Percentiles rank a stretch among this genome's conserved stretches.
phyloP scores from a whole-genome alignment of 176 grass and related monocot species.

The Rhipidocladum racemiflorum region DNA sequence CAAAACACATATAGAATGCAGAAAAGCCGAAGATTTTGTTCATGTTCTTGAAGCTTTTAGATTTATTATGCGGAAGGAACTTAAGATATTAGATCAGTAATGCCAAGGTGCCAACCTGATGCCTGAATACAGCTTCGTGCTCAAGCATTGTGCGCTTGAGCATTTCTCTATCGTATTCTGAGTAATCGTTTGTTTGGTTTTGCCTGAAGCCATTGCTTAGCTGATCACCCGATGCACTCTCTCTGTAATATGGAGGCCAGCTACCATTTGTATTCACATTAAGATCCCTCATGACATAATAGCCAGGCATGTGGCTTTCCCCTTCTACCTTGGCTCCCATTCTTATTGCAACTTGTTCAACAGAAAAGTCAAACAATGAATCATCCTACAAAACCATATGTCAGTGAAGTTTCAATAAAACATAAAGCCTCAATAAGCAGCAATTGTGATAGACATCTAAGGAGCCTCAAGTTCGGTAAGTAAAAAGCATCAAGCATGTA shows the following conservation, averaged over 20 bases:
- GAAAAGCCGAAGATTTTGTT: background rate
- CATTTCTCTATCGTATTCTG: conserved; percentile 16
- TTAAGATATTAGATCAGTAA: background rate
- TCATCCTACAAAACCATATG: background rate
- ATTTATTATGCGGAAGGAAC: background rate
- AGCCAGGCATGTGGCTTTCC: background rate
- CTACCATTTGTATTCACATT: background rate
- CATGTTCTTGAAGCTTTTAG: background rate
- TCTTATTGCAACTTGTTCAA: background rate
- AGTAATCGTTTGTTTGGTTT: background rate
- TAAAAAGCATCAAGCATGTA: background rate
- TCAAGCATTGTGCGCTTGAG: conserved; percentile 30
- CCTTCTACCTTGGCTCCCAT: conserved; percentile 18
- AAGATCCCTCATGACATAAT: background rate
- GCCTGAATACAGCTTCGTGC: conserved; percentile 17
- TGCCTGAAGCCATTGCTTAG: background rate
- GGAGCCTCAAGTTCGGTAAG: background rate
- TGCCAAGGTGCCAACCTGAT: background rate
- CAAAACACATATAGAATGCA: background rate
- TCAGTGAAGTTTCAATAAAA: background rate
- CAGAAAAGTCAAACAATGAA: background rate
- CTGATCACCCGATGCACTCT: background rate
- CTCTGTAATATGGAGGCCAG: conserved; percentile 9
- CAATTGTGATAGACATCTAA: background rate
- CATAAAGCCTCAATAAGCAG: background rate